Evolutionary conservation across 73 alveolate species (phyloP), one percentile per base, ranked within the genome.

Genomic region (Paramecium bursaria): DNA sequence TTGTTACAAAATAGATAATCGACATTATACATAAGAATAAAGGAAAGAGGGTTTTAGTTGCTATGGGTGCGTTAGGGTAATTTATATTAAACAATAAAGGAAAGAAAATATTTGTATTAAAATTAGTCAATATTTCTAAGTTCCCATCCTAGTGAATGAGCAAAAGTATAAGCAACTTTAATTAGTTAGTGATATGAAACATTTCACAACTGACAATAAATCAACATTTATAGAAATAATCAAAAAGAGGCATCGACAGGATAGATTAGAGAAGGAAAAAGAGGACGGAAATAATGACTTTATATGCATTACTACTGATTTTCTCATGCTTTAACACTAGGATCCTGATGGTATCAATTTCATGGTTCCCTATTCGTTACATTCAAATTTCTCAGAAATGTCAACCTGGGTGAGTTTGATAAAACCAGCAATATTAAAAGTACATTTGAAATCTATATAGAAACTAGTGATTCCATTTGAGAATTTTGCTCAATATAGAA

Each of bases 31-130:
- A 85, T 22, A 48, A 55, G 30, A 91, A 92, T 50, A 75, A 55
- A 33, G 51, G 55, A 46, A 86, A 55, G 73, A 86, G 92, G 67
- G 93, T 92, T 47, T 90, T 77, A 75, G 44, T 90, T 0, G 92
- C 90, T 9, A 79, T 88, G 53, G 92, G 92, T 46, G 50, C 89
- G n/a, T 85, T 92, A 11, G 97, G 97, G n/a, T n/a, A n/a, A n/a
- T n/a, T n/a, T n/a, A n/a, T n/a, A n/a, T n/a, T n/a, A n/a, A n/a
- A n/a, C n/a, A n/a, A n/a, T n/a, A n/a, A n/a, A n/a, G n/a, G 9
- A 92, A 92, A 75, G 97, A 92, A 50, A 91, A 87, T 2, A 87
- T 92, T 19, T 74, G 87, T 11, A 73, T 82, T 4, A 76, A 85
- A 46, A 88, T 92, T 5, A 88, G 94, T 14, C 48, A 90, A 44